phyloP scores from a whole-genome alignment of 306 rosid genomes.

The Prunus dulcis region DNA sequence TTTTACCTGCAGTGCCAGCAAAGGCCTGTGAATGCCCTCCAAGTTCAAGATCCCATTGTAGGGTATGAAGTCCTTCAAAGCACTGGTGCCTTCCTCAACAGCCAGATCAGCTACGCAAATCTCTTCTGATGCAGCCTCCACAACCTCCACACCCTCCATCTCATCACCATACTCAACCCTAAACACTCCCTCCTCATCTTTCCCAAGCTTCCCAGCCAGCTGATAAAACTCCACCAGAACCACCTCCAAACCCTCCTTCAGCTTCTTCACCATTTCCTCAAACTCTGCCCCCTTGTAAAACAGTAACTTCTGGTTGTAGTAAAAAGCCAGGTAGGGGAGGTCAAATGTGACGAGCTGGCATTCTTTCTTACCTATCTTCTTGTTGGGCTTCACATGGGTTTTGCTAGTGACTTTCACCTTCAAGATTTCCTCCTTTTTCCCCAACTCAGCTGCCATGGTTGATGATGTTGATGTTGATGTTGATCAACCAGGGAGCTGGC shows the following conservation, averaged over 20 bases:
- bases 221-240: constrained; percentile 73
- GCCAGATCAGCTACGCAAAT: constrained; percentile 54
- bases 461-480: neutral
- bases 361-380: constrained; percentile 56
- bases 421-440: constrained; percentile 22
- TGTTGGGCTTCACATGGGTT: constrained; percentile 55
- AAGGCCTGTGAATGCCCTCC: constrained; percentile 80
- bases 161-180: constrained; percentile 69
- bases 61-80: constrained; percentile 66
- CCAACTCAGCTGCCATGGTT: constrained; percentile 45
- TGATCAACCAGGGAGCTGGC: too few relatives aligned
- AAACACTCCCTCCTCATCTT: constrained; percentile 86
- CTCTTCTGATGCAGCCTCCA: constrained; percentile 59
- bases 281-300: constrained; percentile 60
- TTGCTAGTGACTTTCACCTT: constrained; percentile 54
- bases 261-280: constrained; percentile 54
- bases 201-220: constrained; percentile 79
- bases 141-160: constrained; percentile 64
- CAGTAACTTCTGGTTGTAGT: constrained; percentile 87
- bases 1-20: constrained; percentile 76
- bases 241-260: constrained; percentile 59
- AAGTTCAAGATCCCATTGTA: constrained; percentile 63
- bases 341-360: constrained; percentile 84
- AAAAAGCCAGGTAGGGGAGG: constrained; percentile 86
- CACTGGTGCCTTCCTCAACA: constrained; percentile 51